Evolutionary conservation across 2,329 filamentous ascomycete species (phyloP).

Genomic region (Fusarium chlamydosporum): DNA sequence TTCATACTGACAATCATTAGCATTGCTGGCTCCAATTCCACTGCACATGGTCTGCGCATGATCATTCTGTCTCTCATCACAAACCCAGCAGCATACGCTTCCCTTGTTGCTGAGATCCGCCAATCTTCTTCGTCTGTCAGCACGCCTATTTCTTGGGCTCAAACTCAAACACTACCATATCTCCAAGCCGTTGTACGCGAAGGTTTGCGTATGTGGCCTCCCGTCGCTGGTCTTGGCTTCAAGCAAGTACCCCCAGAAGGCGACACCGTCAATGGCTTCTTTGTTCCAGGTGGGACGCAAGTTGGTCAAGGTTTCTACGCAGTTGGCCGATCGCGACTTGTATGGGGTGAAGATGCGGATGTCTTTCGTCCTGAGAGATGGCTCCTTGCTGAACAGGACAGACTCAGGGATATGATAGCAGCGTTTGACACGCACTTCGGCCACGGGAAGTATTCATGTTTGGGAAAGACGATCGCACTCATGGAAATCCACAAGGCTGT

Average conservation of each 20-base stretch:
- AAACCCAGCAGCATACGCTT: too few species aligned
- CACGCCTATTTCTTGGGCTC: conserved; percentile 59
- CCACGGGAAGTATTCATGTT: conserved; percentile 60
- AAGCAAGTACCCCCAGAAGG: conserved; percentile 67
- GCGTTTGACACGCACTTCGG: conserved; percentile 62
- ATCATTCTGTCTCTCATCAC: too few species aligned
- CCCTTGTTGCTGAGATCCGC: conserved; percentile 59
- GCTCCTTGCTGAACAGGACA: conserved; percentile 57
- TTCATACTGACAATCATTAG: too few species aligned
- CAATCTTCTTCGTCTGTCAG: conserved; percentile 55
- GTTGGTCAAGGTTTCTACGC: conserved; percentile 70
- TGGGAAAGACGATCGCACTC: conserved; percentile 63
- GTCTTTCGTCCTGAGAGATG: conserved; percentile 68
- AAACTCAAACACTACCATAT: conserved; percentile 65
- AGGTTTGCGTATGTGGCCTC: conserved; percentile 68
- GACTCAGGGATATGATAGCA: conserved; percentile 54
- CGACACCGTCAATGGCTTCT: conserved; percentile 64
- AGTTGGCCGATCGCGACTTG: conserved; percentile 62
- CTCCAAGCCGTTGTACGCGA: conserved; percentile 71
- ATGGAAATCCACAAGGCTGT: conserved; percentile 65
- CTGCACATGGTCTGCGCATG: too few species aligned
- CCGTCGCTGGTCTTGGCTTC: conserved; percentile 67
- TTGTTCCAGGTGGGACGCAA: conserved; percentile 66
- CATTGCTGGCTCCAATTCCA: too few species aligned
- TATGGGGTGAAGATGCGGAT: conserved; percentile 67